Evolutionary conservation across 75 land plant species (phyloP).

Genomic region (Picea sitchensis): DNA sequence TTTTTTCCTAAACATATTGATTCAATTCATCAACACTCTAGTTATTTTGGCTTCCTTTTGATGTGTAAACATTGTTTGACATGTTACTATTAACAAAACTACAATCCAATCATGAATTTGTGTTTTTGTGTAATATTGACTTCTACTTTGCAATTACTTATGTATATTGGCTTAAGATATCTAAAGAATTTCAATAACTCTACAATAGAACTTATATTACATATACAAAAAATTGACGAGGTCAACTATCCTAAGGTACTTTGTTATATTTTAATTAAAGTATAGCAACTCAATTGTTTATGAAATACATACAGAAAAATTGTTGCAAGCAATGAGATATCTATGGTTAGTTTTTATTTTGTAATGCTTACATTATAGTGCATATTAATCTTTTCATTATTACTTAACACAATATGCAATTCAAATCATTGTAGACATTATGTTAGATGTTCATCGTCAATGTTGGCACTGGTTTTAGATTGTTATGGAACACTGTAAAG

Average conservation of each 20-base stretch:
- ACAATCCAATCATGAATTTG: neutral
- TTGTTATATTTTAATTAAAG: slow-evolving; percentile 14
- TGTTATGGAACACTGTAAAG: slow-evolving; percentile 81
- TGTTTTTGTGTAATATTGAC: neutral
- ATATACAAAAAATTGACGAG: slow-evolving; percentile 73
- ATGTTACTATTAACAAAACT: neutral
- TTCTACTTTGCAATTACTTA: neutral
- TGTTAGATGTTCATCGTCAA: slow-evolving; percentile 84
- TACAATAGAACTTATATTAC: slow-evolving; percentile 60
- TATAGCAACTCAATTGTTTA: neutral
- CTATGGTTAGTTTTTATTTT: neutral
- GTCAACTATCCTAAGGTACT: slow-evolving; percentile 80
- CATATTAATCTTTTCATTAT: neutral
- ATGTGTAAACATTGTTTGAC: neutral
- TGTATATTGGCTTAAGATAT: slow-evolving; percentile 7
- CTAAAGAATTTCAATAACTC: slow-evolving; percentile 54
- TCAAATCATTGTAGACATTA: slow-evolving; percentile 59
- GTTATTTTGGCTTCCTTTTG: neutral
- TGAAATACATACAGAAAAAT: neutral
- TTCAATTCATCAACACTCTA: neutral
- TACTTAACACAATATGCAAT: neutral
- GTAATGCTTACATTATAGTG: neutral
- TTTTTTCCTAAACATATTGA: neutral
- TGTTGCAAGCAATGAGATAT: neutral
- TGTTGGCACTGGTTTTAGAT: slow-evolving; percentile 89